Conservation (phyloP, 1,284 basidiomycete genomes). For the Tilletiaria anomala region DNA sequence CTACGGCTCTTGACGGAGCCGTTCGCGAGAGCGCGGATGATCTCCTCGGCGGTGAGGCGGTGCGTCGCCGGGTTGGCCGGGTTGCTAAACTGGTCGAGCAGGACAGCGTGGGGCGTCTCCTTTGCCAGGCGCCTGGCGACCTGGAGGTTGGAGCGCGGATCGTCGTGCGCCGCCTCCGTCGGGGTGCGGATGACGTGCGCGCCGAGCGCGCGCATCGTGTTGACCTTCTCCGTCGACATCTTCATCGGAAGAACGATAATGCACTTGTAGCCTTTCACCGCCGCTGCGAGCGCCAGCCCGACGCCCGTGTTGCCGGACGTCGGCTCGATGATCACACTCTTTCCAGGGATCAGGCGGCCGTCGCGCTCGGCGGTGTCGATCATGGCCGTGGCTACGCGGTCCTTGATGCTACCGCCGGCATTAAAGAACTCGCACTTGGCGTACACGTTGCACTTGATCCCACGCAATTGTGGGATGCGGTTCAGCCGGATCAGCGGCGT, state of each 20-base stretch:
- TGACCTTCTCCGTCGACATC: slow-evolving; percentile 94
- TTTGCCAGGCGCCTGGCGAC: slow-evolving; percentile 63
- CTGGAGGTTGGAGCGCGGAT: slow-evolving; percentile 76
- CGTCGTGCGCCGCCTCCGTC: slow-evolving; percentile 67
- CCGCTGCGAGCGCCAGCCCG: slow-evolving; percentile 56
- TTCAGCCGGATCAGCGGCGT: slow-evolving; percentile 75
- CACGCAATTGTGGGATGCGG: slow-evolving; percentile 59
- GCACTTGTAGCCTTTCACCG: slow-evolving; percentile 61
- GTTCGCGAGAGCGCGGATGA: no score
- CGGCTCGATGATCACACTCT: slow-evolving; percentile 75
- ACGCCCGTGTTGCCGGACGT: slow-evolving; percentile 86
- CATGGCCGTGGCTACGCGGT: slow-evolving; percentile 77
- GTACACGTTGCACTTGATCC: slow-evolving; percentile 77
- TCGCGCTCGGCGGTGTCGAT: slow-evolving; percentile 76
- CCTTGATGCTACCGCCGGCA: slow-evolving; percentile 85
- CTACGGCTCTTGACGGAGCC: no score
- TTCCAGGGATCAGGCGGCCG: slow-evolving; percentile 68
- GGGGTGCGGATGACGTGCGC: slow-evolving; percentile 90
- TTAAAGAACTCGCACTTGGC: slow-evolving; percentile 83
- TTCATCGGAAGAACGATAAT: slow-evolving; percentile 88
- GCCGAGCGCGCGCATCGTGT: slow-evolving; percentile 73
- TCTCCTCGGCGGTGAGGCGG: slow-evolving; percentile 27
- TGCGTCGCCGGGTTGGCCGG: slow-evolving; percentile 45
- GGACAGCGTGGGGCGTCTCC: slow-evolving; percentile 69
- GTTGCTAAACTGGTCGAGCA: slow-evolving; percentile 72